Evolutionary conservation across 768 basidiomycete genomes (phyloP).

Genomic region (Dacryopinax spathularia): DNA sequence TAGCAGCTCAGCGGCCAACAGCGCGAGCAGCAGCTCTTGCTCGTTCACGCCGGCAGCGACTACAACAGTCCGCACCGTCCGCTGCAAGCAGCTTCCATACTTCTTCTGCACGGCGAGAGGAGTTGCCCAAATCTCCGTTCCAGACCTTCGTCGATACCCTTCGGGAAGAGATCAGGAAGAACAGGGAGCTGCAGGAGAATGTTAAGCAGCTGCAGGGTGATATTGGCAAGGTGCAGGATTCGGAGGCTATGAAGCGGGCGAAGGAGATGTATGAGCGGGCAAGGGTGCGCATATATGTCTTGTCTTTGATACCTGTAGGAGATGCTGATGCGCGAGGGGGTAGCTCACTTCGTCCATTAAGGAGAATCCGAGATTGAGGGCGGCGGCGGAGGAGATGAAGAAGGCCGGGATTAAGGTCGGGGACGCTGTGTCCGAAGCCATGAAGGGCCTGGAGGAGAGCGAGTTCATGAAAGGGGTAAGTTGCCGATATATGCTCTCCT

Average conservation of each 20-base stretch:
- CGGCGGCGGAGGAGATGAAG: constrained; percentile 84
- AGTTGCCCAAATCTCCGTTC: constrained; percentile 80
- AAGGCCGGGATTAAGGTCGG: constrained; percentile 81
- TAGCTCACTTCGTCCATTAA: constrained; percentile 88
- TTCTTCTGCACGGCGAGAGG: constrained; percentile 44
- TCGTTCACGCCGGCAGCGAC: constrained; percentile 13
- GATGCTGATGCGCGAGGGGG: neutral
- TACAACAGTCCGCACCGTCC: constrained; percentile 8
- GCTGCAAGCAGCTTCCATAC: constrained; percentile 24
- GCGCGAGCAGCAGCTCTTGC: neutral
- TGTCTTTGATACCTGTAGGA: neutral
- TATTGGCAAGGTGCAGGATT: constrained; percentile 93
- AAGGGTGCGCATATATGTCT: constrained; percentile 46
- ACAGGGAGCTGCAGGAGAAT: constrained; percentile 87
- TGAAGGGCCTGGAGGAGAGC: constrained; percentile 89
- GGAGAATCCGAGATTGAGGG: constrained; percentile 82
- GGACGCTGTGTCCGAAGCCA: constrained; percentile 84
- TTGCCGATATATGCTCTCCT: constrained; percentile 10
- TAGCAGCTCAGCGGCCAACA: neutral
- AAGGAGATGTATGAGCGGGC: constrained; percentile 87
- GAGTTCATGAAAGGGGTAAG: constrained; percentile 75
- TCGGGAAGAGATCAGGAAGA: constrained; percentile 83
- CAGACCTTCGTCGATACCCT: constrained; percentile 92
- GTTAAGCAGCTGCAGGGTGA: constrained; percentile 95
- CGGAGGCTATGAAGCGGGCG: constrained; percentile 86